A percentile compares a stretch with the other conserved stretches of the same genome.
These are phyloP conservation scores for Pseudogymnoascus sp. DNA, from an alignment of 2,329 filamentous ascomycete genomes.

Conservation along the genomic window DNA sequence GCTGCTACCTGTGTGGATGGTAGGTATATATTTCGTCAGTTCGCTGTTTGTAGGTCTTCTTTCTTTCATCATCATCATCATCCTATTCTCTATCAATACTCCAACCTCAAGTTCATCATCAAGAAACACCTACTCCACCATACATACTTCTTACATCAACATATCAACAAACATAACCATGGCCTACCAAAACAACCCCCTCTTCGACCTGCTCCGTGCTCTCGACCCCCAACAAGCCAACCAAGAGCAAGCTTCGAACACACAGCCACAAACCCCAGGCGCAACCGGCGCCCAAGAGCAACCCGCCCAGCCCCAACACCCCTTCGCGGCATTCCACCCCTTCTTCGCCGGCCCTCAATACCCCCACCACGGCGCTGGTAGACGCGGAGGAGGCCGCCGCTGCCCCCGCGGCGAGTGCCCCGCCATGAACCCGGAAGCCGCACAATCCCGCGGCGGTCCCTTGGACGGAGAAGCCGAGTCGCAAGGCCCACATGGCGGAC, in stretches of 20 bases:
- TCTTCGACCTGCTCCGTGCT: not conserved
- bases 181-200: conserved; percentile 5
- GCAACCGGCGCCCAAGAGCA: not conserved
- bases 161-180: not conserved
- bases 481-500: not conserved
- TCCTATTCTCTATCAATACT: not conserved
- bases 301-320: not conserved
- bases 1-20: not conserved
- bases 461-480: not conserved
- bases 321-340: not conserved
- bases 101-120: not conserved
- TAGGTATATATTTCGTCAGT: not conserved
- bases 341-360: not conserved
- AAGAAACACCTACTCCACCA: not conserved
- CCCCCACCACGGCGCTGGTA: not conserved
- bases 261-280: not conserved
- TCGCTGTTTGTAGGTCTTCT: not conserved
- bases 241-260: not conserved
- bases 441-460: no score
- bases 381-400: not conserved
- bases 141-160: not conserved
- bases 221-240: not conserved
- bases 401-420: not conserved
- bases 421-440: not conserved
- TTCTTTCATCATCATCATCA: not conserved